Evolutionary conservation across 768 basidiomycete genomes (phyloP).

Genomic region (Candolleomyces aberdarensis): DNA sequence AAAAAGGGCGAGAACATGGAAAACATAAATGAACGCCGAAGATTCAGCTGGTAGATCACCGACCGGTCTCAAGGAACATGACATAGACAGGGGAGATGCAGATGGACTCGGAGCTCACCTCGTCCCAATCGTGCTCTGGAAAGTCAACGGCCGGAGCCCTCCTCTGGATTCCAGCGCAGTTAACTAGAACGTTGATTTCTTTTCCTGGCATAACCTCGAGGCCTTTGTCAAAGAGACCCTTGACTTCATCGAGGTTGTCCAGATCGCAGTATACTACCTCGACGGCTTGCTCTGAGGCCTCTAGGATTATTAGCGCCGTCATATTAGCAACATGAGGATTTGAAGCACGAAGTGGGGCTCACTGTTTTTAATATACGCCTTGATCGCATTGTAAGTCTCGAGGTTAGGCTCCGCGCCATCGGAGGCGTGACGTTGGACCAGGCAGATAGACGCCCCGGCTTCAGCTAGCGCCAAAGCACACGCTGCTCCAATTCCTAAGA

Average conservation of each 20-base stretch:
- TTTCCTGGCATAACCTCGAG: constrained; percentile 36
- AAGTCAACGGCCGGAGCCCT: constrained; percentile 60
- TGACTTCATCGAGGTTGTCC: constrained; percentile 37
- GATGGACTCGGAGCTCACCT: constrained; percentile 32
- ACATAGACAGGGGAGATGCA: no score
- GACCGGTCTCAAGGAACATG: no score
- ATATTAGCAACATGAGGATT: neutral
- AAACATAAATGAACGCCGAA: constrained; percentile 4
- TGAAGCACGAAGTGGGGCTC: neutral
- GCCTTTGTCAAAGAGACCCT: constrained; percentile 37
- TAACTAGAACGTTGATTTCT: constrained; percentile 58
- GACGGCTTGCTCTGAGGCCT: constrained; percentile 11
- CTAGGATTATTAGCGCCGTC: neutral
- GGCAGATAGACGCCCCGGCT: constrained; percentile 46
- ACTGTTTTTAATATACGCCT: constrained; percentile 29
- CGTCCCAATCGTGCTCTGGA: constrained; percentile 65
- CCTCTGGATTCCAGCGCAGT: constrained; percentile 66
- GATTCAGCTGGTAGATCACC: no score
- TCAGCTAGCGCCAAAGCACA: constrained; percentile 47
- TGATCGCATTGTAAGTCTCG: constrained; percentile 29
- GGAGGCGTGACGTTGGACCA: constrained; percentile 35
- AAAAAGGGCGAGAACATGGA: constrained; percentile 1
- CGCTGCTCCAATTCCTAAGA: constrained; percentile 47
- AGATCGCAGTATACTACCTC: constrained; percentile 41
- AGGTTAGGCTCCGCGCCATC: constrained; percentile 8